Percentiles rank a stretch among this genome's conserved stretches.
These are phyloP conservation scores for Populus nigra DNA, from an alignment of 345 rosid species.

Conservation along the genomic window DNA sequence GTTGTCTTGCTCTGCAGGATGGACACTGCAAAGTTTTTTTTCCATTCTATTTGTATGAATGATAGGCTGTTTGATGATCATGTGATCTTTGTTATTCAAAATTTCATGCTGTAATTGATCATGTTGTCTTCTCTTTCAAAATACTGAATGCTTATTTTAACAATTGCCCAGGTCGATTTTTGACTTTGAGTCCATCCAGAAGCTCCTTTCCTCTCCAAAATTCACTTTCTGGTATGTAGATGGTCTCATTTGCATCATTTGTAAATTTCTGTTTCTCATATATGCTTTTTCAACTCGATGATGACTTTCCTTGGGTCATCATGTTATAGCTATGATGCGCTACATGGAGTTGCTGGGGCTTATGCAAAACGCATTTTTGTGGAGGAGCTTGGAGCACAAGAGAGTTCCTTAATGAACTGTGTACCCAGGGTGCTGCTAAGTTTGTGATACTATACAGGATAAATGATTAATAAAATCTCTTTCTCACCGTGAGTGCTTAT, in stretches of 20 bases:
- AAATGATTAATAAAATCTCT: constrained; percentile 1
- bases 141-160: neutral
- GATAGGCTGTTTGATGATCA: neutral
- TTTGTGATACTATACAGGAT: constrained; percentile 4
- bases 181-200: constrained; percentile 74
- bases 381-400: constrained; percentile 91
- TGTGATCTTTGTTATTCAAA: neutral
- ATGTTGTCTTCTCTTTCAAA: neutral
- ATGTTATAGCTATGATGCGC: constrained; percentile 74
- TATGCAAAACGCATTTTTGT: constrained; percentile 90
- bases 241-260: constrained; percentile 17
- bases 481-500: neutral
- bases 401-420: constrained; percentile 83
- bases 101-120: neutral
- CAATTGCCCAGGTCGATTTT: constrained; percentile 73
- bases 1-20: neutral
- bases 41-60: neutral
- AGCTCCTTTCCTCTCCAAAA: constrained; percentile 80
- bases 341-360: constrained; percentile 98
- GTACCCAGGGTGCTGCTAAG: constrained; percentile 66
- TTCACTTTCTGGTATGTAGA: constrained; percentile 80
- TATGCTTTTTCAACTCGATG: constrained; percentile 12
- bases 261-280: neutral
- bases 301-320: constrained; percentile 13
- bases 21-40: neutral